Conservation (phyloP, 441 rosid species). For the Cnidoscolus chayamansa region DNA sequence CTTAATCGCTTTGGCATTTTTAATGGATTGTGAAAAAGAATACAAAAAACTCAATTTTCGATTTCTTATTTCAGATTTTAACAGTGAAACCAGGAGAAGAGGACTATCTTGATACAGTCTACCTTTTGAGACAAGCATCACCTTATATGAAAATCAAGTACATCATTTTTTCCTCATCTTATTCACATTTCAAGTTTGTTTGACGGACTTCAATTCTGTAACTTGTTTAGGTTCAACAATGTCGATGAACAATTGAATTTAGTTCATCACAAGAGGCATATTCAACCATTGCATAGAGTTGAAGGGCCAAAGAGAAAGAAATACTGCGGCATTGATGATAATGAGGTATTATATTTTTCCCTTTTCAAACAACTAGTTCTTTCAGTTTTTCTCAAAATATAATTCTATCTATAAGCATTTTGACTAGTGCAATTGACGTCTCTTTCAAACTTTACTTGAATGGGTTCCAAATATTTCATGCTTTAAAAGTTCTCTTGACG, state of each 20-base stretch:
- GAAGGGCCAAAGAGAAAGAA: constrained; percentile 60
- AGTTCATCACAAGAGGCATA: constrained; percentile 56
- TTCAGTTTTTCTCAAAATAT: constrained; percentile 12
- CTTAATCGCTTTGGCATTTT: background rate
- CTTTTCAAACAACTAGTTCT: background rate
- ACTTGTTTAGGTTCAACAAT: constrained; percentile 53
- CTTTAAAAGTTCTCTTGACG: background rate
- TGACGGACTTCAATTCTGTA: constrained; percentile 17
- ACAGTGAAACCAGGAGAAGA: constrained; percentile 81
- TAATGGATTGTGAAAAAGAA: background rate
- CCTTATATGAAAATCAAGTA: constrained; percentile 89
- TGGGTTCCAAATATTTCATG: background rate
- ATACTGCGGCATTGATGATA: constrained; percentile 37
- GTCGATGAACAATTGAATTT: constrained; percentile 42
- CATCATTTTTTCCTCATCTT: constrained; percentile 12
- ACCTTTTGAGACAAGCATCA: constrained; percentile 80
- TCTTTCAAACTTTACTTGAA: background rate
- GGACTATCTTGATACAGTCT: constrained; percentile 69
- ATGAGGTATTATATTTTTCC: constrained; percentile 36
- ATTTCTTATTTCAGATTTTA: constrained; percentile 53
- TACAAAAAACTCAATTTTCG: constrained; percentile 1
- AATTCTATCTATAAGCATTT: background rate
- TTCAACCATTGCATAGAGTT: constrained; percentile 36
- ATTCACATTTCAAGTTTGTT: constrained; percentile 21
- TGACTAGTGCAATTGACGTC: background rate